Evolutionary conservation across 768 basidiomycete genomes (phyloP).

Genomic region (Mycena rosella): DNA sequence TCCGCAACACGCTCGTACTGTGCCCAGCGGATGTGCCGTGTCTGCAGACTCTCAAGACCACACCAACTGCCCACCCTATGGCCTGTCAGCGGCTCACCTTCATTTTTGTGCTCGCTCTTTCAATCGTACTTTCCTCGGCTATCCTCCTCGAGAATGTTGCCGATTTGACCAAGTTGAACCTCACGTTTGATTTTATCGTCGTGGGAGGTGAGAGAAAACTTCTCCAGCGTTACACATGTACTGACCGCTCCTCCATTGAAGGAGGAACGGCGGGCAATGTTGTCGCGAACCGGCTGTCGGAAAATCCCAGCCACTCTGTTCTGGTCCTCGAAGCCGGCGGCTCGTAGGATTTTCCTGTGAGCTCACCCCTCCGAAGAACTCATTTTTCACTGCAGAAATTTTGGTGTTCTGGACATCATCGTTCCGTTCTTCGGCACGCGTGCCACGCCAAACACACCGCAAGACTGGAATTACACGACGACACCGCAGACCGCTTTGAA

Average conservation of each 20-base stretch:
- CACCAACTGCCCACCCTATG: no score
- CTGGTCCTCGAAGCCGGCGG: slow-evolving; percentile 50
- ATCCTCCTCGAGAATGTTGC: neutral
- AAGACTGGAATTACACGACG: slow-evolving; percentile 49
- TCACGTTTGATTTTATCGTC: slow-evolving; percentile 19
- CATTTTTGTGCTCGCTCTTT: no score
- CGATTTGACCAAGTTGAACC: neutral
- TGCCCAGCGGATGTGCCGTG: no score
- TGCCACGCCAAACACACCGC: slow-evolving; percentile 25
- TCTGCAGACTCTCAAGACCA: no score
- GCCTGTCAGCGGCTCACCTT: no score
- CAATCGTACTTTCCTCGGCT: no score
- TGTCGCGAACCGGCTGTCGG: slow-evolving; percentile 49
- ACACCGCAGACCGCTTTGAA: slow-evolving; percentile 41
- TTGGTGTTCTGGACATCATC: neutral
- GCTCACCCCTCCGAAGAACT: neutral
- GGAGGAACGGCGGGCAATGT: slow-evolving; percentile 50
- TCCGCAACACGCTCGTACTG: no score
- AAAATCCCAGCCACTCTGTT: slow-evolving; percentile 45
- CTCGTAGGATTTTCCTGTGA: slow-evolving; percentile 31
- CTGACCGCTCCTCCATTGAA: slow-evolving; percentile 11
- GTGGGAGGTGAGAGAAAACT: slow-evolving; percentile 46
- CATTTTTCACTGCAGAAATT: slow-evolving; percentile 1
- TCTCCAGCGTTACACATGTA: neutral
- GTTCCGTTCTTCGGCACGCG: slow-evolving; percentile 13